These are phyloP conservation scores for Fraxinus albicans DNA, from an alignment of 305 asterid species.

Conservation along the genomic window DNA sequence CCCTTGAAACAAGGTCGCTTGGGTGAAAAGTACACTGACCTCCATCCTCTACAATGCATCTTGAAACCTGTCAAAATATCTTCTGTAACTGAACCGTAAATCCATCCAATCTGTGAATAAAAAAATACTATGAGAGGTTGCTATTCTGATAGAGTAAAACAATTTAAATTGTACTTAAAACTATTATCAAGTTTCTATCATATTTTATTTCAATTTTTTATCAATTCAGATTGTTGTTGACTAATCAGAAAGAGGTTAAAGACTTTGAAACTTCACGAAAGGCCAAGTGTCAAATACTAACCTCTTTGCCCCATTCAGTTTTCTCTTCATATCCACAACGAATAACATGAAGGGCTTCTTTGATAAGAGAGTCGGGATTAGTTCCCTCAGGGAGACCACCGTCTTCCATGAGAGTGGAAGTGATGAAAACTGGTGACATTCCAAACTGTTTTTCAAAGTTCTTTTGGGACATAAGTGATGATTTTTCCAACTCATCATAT, in stretches of 20 bases:
- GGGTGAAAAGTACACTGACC: slow-evolving; percentile 68
- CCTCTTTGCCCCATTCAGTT: slow-evolving; percentile 93
- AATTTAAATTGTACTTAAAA: background rate
- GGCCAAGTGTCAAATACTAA: slow-evolving; percentile 20
- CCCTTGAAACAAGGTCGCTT: slow-evolving; percentile 76
- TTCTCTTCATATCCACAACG: slow-evolving; percentile 85
- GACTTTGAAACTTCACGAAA: background rate
- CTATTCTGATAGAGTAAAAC: background rate
- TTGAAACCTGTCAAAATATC: slow-evolving; percentile 82
- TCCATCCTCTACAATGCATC: slow-evolving; percentile 92
- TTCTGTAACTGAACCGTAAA: slow-evolving; percentile 77
- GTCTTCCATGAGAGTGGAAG: slow-evolving; percentile 74
- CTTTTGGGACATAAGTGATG: slow-evolving; percentile 85
- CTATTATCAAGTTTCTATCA: background rate
- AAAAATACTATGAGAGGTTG: background rate
- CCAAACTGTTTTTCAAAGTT: slow-evolving; percentile 77
- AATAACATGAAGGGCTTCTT: slow-evolving; percentile 86
- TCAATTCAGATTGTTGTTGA: background rate
- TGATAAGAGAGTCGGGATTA: slow-evolving; percentile 52
- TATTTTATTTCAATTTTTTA: background rate
- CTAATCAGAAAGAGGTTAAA: background rate
- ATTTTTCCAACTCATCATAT: slow-evolving; percentile 76
- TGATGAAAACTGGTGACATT: slow-evolving; percentile 69
- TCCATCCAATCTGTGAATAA: slow-evolving; percentile 75
- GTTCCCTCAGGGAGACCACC: slow-evolving; percentile 79